Conservation (phyloP, 495 filamentous ascomycete genomes). For the Penicillium chermesinum region DNA sequence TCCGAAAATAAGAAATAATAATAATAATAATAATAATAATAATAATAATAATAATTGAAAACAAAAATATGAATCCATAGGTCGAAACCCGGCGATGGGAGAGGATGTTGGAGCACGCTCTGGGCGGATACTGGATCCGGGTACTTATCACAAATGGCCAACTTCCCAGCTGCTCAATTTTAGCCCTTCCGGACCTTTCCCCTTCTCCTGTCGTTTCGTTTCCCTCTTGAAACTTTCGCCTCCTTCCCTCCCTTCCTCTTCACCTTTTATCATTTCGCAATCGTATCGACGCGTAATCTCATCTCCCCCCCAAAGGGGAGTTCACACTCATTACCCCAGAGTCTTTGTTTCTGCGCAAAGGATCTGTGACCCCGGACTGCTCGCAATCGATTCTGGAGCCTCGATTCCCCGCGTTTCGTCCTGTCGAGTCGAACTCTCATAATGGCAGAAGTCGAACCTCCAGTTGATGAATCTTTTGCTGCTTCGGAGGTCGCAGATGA, state of each 20-base stretch:
- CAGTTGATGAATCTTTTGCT: constrained; percentile 45
- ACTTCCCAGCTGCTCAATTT: constrained; percentile 10
- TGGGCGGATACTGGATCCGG: constrained; percentile 13
- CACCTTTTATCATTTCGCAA: constrained; percentile 1
- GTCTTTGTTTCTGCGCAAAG: not conserved
- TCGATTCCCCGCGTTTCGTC: not conserved
- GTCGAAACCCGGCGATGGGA: not conserved
- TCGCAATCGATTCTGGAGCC: not conserved
- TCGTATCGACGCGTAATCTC: not conserved
- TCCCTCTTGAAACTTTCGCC: constrained; percentile 9
- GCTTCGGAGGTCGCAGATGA: constrained; percentile 40
- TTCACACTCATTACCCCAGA: not conserved
- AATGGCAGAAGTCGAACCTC: constrained; percentile 40
- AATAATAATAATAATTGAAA: not conserved
- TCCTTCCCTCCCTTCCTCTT: constrained; percentile 11
- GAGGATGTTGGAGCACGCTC: not conserved
- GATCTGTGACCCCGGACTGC: not conserved
- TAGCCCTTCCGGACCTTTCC: constrained; percentile 17
- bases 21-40: not conserved
- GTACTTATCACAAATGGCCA: constrained; percentile 21
- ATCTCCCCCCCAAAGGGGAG: not conserved
- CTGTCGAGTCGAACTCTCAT: constrained; percentile 10
- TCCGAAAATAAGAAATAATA: not conserved
- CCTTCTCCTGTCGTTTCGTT: constrained; percentile 12
- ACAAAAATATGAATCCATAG: not conserved